Base-by-base conservation (phyloP, 164 flowering plant species). In the Buxus sempervirens region DNA sequence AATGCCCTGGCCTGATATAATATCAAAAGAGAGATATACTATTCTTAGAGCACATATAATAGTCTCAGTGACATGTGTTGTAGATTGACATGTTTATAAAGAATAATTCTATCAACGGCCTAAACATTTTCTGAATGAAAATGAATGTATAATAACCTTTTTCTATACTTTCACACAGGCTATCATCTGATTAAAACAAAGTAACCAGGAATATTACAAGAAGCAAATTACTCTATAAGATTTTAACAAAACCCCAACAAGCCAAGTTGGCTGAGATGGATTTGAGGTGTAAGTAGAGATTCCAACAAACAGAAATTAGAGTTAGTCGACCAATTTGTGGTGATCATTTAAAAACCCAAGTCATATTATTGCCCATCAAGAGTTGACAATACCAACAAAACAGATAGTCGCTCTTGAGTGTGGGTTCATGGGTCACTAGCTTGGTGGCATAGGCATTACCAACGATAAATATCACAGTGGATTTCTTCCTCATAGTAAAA, bases 1-100 rank as follows among this genome's bases (percentile, higher is more conserved):
- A 95, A 81, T 22, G 98, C 94, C 77, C 85, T 87, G 41, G 91
- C 97, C 98, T 95, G 78, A 73, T 63, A 66, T 66, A 75, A 70
- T 69, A 41, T 38, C 70, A 59, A 63, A 67, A 24, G 58, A 77
- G 62, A 71, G 18, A n/a, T n/a, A n/a, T n/a, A n/a, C n/a, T n/a
- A n/a, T n/a, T n/a, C n/a, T n/a, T n/a, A n/a, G n/a, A 63, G 54
- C 16, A 53, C 24, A n/a, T 53, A 32, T 58, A 68, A 5, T 28
- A 63, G 32, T 51, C 49, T 59, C 49, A 51, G 27, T 25, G 1
- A 58, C 41, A 58, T 58, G 41, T 26, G 19, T 58, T 14, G 9
- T 0, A 27, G 4, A 25, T 16, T 58, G 2, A 26, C 2, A 27
- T 45, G 51, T 45, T 7, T 32, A 7, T 32, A 32, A 32, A 7